Evolutionary conservation across 2,329 filamentous ascomycete species (phyloP).

Genomic region (Calonectria hawksworthii): DNA sequence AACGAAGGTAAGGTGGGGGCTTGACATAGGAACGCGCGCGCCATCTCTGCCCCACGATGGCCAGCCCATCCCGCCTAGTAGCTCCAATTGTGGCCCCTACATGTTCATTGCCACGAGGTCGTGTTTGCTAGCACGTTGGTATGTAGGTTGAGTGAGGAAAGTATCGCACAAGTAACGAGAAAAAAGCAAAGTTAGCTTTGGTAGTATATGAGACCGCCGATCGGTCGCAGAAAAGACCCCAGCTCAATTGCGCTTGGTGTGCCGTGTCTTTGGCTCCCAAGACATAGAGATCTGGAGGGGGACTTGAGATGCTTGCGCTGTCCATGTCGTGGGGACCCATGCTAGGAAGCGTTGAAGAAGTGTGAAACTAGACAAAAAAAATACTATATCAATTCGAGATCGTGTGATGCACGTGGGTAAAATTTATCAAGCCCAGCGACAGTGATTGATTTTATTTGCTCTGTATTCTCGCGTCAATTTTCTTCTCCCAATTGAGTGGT

Average conservation of each 20-base stretch:
- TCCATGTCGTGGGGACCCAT: background rate
- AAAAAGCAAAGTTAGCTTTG: background rate
- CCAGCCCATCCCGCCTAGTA: slow-evolving; percentile 28
- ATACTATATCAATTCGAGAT: background rate
- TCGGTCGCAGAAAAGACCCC: background rate
- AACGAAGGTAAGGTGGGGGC: slow-evolving; percentile 46
- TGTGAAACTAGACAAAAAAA: background rate
- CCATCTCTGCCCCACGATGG: slow-evolving; percentile 37
- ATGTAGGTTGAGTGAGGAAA: background rate
- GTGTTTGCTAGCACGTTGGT: background rate
- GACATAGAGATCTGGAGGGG: background rate
- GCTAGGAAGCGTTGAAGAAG: background rate
- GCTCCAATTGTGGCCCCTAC: slow-evolving; percentile 21
- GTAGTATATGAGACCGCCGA: background rate
- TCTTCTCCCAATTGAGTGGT: background rate
- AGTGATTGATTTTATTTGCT: background rate
- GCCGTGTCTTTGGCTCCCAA: background rate
- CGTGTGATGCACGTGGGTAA: too few relatives aligned
- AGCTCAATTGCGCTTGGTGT: background rate
- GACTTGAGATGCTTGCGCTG: background rate
- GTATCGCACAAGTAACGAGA: background rate
- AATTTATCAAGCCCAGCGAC: background rate
- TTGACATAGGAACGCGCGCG: slow-evolving; percentile 37
- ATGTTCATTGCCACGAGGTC: background rate
- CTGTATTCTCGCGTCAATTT: background rate